Base-by-base conservation (phyloP, 169 alveolate species). In the Plasmodium inui region DNA sequence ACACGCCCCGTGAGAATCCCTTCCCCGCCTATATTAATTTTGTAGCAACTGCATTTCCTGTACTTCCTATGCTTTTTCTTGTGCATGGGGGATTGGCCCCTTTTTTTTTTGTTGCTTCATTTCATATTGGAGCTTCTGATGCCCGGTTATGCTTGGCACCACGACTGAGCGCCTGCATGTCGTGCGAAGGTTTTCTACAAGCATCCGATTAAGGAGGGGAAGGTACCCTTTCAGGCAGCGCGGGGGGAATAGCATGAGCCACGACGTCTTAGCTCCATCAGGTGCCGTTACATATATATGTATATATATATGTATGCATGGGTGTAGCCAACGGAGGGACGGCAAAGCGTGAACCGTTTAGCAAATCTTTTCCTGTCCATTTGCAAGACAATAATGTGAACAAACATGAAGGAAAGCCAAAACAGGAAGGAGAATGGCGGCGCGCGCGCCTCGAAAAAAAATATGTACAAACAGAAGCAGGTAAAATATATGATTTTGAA, bases 401-500 rank as follows among this genome's bases (percentile, higher is more conserved):
- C 1, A 80, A 41, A 83, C 26, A 19, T 34, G 72, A 61, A 50
- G 30, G 44, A 19, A 83, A 83, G 72, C 26, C 32, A 41, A 57
- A 80, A 80, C 17, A 7, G 76, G 6, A 80, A 80, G 71, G 80
- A 61, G 44, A 83, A 2, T 34, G 80, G 46, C 46, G 82, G 71
- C 30, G 73, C 17, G 57, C 73, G 76, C 55, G 30, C 34, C 34
- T 26, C 30, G 83, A 41, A 10, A 41, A 71, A 46, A 26, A 84
- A 72, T 57, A 84, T 53, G 41, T 10, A 30, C 30, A 84, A 30
- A 10, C 73, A 84, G n/a, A 85, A 78, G 81, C 46, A 28, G n/a
- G 79, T 85, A 85, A 85, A 74, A 37, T 53, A 70, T 32, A 37
- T 85, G 4, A 74, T 85, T 34, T 55, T 85, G 79, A 85, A 73